Conservation (phyloP, 106 monocot species). For the Alisma plantagoaquatica region DNA sequence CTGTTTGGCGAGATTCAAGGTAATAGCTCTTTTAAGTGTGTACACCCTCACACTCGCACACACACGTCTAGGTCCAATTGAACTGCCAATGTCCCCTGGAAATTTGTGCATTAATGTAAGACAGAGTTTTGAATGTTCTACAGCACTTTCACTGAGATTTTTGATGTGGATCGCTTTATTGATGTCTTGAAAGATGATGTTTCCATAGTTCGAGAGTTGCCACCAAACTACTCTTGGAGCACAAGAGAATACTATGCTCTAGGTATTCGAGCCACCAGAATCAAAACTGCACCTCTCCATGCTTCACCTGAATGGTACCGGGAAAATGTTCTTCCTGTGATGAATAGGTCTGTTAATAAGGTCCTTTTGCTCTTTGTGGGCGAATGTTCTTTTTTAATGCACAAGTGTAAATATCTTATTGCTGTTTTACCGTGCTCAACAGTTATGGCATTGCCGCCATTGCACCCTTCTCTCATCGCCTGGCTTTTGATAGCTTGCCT, state of each 20-base stretch:
- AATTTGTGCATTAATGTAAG: too few relatives aligned
- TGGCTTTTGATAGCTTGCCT: constrained; percentile 74
- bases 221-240: constrained; percentile 83
- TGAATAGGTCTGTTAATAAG: constrained; percentile 41
- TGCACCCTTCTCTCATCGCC: constrained; percentile 77
- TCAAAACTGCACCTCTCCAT: constrained; percentile 87
- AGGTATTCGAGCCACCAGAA: constrained; percentile 71
- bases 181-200: constrained; percentile 65
- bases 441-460: constrained; percentile 86
- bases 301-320: constrained; percentile 87
- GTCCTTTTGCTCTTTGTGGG: not conserved
- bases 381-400: not conserved
- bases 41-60: too few relatives aligned
- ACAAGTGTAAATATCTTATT: too few relatives aligned
- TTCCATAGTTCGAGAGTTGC: constrained; percentile 45
- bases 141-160: constrained; percentile 83
- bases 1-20: constrained; percentile 95
- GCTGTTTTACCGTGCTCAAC: not conserved
- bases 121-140: too few relatives aligned
- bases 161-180: constrained; percentile 83
- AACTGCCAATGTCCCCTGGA: too few relatives aligned
- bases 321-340: constrained; percentile 75
- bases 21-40: constrained; percentile 7
- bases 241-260: constrained; percentile 87
- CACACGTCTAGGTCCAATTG: too few relatives aligned